Base-by-base conservation (phyloP, 257 asterid species). In the Solanum sitiens region DNA sequence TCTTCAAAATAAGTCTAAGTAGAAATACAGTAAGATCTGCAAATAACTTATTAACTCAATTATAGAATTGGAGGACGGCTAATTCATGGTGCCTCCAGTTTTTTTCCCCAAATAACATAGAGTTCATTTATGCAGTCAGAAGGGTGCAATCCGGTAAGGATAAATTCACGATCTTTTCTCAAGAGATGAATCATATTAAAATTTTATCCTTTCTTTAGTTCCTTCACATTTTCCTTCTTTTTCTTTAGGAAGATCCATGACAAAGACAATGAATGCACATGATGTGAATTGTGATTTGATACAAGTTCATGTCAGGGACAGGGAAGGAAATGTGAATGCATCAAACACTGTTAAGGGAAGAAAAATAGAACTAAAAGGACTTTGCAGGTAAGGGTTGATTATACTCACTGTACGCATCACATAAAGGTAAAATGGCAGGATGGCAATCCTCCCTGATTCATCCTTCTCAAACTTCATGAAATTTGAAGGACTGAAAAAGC, bases 401-500 rank as follows among this genome's bases (percentile, higher is more conserved):
- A 53, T 83, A 84, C 94, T 87, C 92, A 97, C 99, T 84, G 99
- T 97, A 77, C 98, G 99, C 99, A 97, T 97, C 83, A 97, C 99
- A 68, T 97, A 97, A 39, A 97, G 98, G 94, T 97, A 97, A 93
- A 97, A 97, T 44, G 99, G 99, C 47, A 96, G 94, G 90, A 97
- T 97, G 88, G 99, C 97, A 87, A 97, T 97, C 91, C 99, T 93
- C 87, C 98, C 99, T 7, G 98, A 94, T 91, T 97, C 99, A 87
- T 97, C 99, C 87, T 97, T 96, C 94, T 97, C 99, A 91, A 96
- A 97, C 93, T 97, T 97, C 99, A 97, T 97, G 96, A 97, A 97
- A 93, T 97, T 96, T n/a, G 99, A 96, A 84, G 99, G 98, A 88
- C 99, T 97, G 91, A 95, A 96, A 92, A 97, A 97, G 70, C 98